Base-by-base conservation (phyloP, 116 monocot species). In the Dioscorea cayenensis region DNA sequence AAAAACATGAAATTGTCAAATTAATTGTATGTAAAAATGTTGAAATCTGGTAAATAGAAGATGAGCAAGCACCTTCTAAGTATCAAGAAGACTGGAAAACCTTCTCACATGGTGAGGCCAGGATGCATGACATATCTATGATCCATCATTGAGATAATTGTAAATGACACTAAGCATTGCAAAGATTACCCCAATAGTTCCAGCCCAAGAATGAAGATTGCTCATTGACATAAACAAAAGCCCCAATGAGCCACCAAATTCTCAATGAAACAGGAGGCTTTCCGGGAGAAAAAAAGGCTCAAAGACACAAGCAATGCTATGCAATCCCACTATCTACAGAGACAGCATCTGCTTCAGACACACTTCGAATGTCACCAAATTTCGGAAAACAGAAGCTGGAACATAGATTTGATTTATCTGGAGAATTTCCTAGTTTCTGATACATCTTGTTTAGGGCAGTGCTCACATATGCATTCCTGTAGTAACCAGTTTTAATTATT, bases 401-500 rank as follows among this genome's bases (percentile, higher is more conserved):
- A 67, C 35, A 20, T 20, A 37, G 6, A 20, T 21, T 12, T 25
- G 22, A 27, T 51, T 3, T 69, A 43, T 2, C 51, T 14, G 51
- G 29, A 65, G 71, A 25, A 13, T 75, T 66, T 64, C 51, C 60
- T 49, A 77, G 28, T 64, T 75, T 77, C 64, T 75, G 59, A 61
- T 85, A 72, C 77, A 81, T 75, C 8, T 69, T 60, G 59, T 63
- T 77, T 51, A 85, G 52, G n/a, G 49, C 21, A 51, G 14, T 25
- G 7, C n/a, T 65, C 4, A 85, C 72, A 58, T 60, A 50, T 37
- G 52, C 19, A 73, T 78, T 71, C 51, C 59, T 65, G 75, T 81
- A 21, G 72, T 75, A 65, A 11, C 81, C 85, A 64, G 61, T 78
- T 72, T 78, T 81, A 67, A 82, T 32, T 62, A 77, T 70, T 28